Conservation (phyloP, 306 rosid species). For the Canavalia gladiata region DNA sequence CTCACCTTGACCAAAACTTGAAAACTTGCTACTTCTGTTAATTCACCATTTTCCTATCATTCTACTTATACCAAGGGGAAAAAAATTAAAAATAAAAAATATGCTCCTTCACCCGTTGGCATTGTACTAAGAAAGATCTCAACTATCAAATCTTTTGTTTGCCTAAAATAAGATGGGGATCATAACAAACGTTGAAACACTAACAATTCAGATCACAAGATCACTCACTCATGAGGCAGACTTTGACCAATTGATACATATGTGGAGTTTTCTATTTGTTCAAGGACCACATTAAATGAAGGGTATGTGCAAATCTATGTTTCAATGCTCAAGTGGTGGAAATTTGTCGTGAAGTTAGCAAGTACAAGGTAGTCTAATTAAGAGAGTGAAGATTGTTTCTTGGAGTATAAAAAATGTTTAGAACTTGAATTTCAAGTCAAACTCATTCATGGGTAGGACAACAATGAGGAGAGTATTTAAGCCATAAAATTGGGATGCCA, state of each 20-base stretch:
- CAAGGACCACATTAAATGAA: slow-evolving; percentile 49
- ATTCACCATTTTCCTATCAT: slow-evolving; percentile 14
- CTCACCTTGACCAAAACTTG: slow-evolving; percentile 38
- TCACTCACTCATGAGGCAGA: slow-evolving; percentile 51
- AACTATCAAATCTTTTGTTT: slow-evolving; percentile 52
- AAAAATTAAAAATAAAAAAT: neutral
- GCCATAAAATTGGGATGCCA: slow-evolving; percentile 33
- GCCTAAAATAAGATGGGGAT: slow-evolving; percentile 55
- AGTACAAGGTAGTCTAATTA: slow-evolving; percentile 38
- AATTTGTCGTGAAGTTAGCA: slow-evolving; percentile 52
- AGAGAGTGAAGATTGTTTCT: slow-evolving; percentile 29
- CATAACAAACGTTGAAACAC: slow-evolving; percentile 56
- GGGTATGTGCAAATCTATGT: slow-evolving; percentile 43
- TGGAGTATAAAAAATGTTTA: slow-evolving; percentile 29
- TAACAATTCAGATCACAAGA: slow-evolving; percentile 56
- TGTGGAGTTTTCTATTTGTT: slow-evolving; percentile 27
- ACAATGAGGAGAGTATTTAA: slow-evolving; percentile 32
- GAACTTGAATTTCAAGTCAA: slow-evolving; percentile 46
- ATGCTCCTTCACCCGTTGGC: slow-evolving; percentile 13
- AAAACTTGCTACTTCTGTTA: slow-evolving; percentile 39
- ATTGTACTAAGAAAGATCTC: slow-evolving; percentile 56
- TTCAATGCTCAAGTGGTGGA: slow-evolving; percentile 46
- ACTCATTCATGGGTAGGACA: slow-evolving; percentile 14
- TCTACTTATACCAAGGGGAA: slow-evolving; percentile 2
- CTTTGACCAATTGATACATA: slow-evolving; percentile 48